These are phyloP conservation scores for Calonectria pseudoreteaudii DNA, from an alignment of 2,329 filamentous ascomycete species.

Conservation along the genomic window DNA sequence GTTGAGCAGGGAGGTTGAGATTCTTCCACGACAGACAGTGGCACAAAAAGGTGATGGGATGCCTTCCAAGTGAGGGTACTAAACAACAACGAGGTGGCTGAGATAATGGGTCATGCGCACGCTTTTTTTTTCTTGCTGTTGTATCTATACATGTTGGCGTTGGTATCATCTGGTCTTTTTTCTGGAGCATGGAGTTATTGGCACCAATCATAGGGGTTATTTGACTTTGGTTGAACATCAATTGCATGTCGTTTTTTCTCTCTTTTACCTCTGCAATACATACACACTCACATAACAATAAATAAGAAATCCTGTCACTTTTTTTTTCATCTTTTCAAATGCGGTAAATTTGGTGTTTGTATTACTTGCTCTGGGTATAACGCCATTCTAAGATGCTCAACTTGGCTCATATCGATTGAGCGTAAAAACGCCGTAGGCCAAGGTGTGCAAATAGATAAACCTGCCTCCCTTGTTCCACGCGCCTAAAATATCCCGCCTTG, in stretches of 20 bases:
- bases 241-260: background rate
- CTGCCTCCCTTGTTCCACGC: background rate
- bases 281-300: background rate
- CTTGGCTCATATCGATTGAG: slow-evolving; percentile 21
- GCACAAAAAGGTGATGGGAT: slow-evolving; percentile 52
- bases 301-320: background rate
- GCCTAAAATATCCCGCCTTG: background rate
- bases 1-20: slow-evolving; percentile 61
- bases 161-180: background rate
- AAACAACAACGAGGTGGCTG: background rate
- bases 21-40: slow-evolving; percentile 54
- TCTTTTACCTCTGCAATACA: background rate
- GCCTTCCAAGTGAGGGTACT: slow-evolving; percentile 41
- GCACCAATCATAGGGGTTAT: background rate
- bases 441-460: slow-evolving; percentile 11
- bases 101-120: background rate
- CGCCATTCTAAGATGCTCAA: slow-evolving; percentile 39
- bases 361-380: slow-evolving; percentile 29
- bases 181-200: slow-evolving; percentile 34
- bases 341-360: background rate
- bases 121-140: background rate
- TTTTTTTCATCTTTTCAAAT: background rate
- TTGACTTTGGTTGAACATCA: background rate
- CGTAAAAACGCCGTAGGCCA: slow-evolving; percentile 25
- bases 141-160: slow-evolving; percentile 29